These are phyloP conservation scores for Torulaspora quercuum DNA, from an alignment of 805 yeast genomes.

Conservation along the genomic window DNA sequence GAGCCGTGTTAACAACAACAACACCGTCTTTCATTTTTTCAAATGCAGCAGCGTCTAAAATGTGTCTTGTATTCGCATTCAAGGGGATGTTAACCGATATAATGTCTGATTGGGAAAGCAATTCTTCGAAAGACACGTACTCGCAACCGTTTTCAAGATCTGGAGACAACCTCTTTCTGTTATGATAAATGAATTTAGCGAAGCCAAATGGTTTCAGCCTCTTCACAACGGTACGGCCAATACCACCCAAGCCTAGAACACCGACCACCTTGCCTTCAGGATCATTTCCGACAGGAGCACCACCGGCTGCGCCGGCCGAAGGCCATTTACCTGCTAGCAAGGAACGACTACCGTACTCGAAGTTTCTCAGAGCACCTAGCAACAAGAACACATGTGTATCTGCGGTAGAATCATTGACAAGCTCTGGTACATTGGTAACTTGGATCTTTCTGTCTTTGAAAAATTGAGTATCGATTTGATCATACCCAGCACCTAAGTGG, in stretches of 20 bases:
- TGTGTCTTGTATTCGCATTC: constrained; percentile 66
- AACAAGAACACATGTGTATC: constrained; percentile 62
- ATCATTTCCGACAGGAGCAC: constrained; percentile 64
- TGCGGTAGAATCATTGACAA: constrained; percentile 71
- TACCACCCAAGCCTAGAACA: constrained; percentile 84
- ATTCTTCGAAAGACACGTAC: constrained; percentile 68
- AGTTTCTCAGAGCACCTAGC: constrained; percentile 64
- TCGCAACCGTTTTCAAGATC: constrained; percentile 68
- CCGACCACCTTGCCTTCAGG: constrained; percentile 77
- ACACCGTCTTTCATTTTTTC: constrained; percentile 75
- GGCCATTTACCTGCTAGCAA: constrained; percentile 64
- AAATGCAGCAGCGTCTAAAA: constrained; percentile 58
- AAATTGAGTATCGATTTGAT: constrained; percentile 59
- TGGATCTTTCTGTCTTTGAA: constrained; percentile 53
- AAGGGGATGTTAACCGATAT: constrained; percentile 75
- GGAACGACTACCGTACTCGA: constrained; percentile 54
- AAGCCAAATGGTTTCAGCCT: constrained; percentile 77
- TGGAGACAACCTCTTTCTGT: constrained; percentile 54
- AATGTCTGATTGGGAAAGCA: constrained; percentile 61
- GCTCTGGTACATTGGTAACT: constrained; percentile 61
- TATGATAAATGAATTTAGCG: constrained; percentile 64
- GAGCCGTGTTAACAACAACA: constrained; percentile 73
- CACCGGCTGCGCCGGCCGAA: constrained; percentile 52
- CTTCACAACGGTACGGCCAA: constrained; percentile 75
- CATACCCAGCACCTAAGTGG: constrained; percentile 76